Evolutionary conservation across 192 early-diverging fungal genomes (phyloP), one percentile per base, ranked within the genome.

Genomic region (Diversispora eburnea): DNA sequence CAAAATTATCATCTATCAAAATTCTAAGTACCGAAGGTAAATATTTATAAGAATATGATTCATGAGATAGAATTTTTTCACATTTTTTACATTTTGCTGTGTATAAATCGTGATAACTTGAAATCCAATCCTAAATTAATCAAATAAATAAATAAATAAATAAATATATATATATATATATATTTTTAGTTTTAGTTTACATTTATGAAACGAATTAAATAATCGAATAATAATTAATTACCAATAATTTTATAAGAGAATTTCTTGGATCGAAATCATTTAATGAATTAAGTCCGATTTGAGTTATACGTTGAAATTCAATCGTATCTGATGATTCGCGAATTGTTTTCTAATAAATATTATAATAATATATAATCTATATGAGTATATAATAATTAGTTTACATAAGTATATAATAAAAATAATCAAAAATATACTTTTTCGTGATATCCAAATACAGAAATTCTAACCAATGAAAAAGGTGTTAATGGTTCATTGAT

Each of bases 241-340:
- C 68, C 13, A 70, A 9, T n/a, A 70, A 47, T 8, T 70, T 47
- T n/a, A 15, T 33, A 19, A 70, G 55, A 15, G 68, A 54, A 46
- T 70, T 42, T 19, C 1, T 46, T 19, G 13, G 17, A 43, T 70
- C 68, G 10, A 70, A 70, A 10, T 70, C 54, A 45, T 70, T 70
- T 41, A 70, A 46, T 57, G 22, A 51, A 7, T 55, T 33, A 7
- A 56, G 9, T 70, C 47, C 68, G n/a, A 70, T n/a, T 57, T 70
- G 68, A 3, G 68, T 70, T 43, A 70, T 70, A 12, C 55, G 51
- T 56, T 70, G 68, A 57, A 45, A 70, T 43, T 43, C 68, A 10
- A 57, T 42, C 10, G 39, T 39, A 57, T 70, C 68, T 42, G 68
- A 70, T n/a, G 54, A 55, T 57, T 70, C 68, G 7, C 46, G 45